Conservation (phyloP, 805 yeast genomes). For the Lipomyces chichibuensis region DNA sequence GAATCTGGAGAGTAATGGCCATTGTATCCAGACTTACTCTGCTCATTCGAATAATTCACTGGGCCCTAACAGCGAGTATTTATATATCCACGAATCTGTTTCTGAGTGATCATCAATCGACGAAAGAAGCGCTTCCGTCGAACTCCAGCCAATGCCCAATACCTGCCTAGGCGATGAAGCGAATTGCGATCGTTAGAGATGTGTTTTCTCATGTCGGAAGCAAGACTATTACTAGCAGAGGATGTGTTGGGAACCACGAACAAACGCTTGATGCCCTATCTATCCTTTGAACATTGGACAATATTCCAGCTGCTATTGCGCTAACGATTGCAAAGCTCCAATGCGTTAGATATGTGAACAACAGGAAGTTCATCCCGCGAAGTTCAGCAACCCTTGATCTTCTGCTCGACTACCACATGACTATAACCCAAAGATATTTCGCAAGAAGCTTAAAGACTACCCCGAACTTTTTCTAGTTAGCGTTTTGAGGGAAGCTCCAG, state of each 20-base stretch:
- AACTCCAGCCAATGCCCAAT: not conserved
- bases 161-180: not conserved
- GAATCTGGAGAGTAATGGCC: too few species aligned
- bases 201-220: conserved; percentile 1
- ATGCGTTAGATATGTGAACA: not conserved
- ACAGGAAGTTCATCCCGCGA: not conserved
- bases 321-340: not conserved
- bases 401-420: not conserved
- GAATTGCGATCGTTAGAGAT: not conserved
- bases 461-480: not conserved
- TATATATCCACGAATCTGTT: not conserved
- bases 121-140: not conserved
- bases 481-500: not conserved
- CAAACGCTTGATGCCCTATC: too few species aligned
- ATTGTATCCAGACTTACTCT: not conserved
- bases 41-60: not conserved
- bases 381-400: not conserved
- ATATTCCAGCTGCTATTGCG: not conserved
- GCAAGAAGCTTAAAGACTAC: not conserved
- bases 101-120: not conserved
- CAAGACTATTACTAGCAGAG: not conserved
- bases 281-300: not conserved
- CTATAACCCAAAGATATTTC: too few species aligned
- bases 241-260: not conserved
- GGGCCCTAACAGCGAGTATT: conserved; percentile 2